Percentiles rank a stretch among this genome's conserved stretches.
Evolutionary conservation across 2,329 filamentous ascomycete genomes (phyloP).

Genomic region (Calonectria hawksworthii): DNA sequence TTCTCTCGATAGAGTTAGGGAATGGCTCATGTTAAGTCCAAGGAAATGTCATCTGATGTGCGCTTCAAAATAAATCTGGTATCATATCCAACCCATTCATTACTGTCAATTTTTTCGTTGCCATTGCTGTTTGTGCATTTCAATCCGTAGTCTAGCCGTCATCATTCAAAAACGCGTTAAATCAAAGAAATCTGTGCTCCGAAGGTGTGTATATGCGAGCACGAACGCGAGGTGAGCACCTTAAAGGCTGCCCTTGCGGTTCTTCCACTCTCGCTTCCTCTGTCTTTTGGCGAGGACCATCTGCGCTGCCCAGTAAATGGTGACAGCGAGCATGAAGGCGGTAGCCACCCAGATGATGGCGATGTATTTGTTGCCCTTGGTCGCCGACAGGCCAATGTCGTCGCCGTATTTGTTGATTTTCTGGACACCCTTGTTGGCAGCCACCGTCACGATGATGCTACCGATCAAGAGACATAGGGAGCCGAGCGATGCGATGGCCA

Average conservation of each 20-base stretch:
- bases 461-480: constrained; percentile 55
- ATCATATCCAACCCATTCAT: constrained; percentile 14
- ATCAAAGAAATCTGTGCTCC: background rate
- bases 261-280: constrained; percentile 44
- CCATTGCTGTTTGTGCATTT: constrained; percentile 16
- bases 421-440: constrained; percentile 56
- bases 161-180: background rate
- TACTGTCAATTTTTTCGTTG: background rate
- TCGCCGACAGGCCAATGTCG: constrained; percentile 60
- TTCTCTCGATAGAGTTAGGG: background rate
- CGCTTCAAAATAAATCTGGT: constrained; percentile 11
- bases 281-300: constrained; percentile 48
- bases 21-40: background rate
- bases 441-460: constrained; percentile 59
- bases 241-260: constrained; percentile 40
- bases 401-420: constrained; percentile 60
- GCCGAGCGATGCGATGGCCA: constrained; percentile 53
- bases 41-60: background rate
- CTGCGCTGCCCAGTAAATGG: constrained; percentile 58
- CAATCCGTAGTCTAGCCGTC: background rate
- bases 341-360: constrained; percentile 63
- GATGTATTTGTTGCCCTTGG: constrained; percentile 59
- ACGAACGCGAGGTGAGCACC: background rate
- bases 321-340: constrained; percentile 56
- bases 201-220: background rate